Evolutionary conservation across 2,329 filamentous ascomycete species (phyloP).

Genomic region (Aspergillus terreus): DNA sequence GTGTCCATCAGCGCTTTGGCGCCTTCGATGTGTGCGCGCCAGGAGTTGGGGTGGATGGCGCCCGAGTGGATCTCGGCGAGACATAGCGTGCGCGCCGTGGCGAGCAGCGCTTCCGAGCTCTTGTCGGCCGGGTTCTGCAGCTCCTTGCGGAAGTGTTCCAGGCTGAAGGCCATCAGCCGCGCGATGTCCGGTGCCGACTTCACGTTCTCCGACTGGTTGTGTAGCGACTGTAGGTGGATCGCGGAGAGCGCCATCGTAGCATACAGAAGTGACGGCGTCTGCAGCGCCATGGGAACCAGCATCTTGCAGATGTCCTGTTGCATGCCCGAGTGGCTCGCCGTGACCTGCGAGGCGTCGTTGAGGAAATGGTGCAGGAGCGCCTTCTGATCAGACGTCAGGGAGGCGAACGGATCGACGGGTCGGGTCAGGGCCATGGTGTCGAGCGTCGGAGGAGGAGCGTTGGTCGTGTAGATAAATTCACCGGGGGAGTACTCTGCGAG

Average conservation of each 20-base stretch:
- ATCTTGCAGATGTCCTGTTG: conserved; percentile 41
- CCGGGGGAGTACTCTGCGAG: conserved; percentile 36
- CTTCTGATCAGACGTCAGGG: conserved; percentile 33
- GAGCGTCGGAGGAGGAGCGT: conserved; percentile 14
- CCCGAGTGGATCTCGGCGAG: conserved; percentile 43
- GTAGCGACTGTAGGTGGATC: conserved; percentile 38
- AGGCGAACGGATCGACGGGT: conserved; percentile 35
- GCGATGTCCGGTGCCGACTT: conserved; percentile 37
- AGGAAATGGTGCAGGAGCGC: conserved; percentile 40
- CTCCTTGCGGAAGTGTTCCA: conserved; percentile 40
- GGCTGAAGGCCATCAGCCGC: conserved; percentile 37
- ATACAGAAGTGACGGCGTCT: conserved; percentile 41
- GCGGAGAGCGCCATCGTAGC: conserved; percentile 43
- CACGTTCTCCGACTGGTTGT: conserved; percentile 33
- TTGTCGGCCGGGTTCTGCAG: conserved; percentile 30
- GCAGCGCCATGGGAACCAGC: conserved; percentile 43
- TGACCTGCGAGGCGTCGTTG: conserved; percentile 39
- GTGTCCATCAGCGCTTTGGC: conserved; percentile 37
- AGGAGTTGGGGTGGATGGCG: conserved; percentile 37
- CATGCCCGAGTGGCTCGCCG: conserved; percentile 39
- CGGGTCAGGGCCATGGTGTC: conserved; percentile 23
- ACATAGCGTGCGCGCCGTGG: conserved; percentile 42
- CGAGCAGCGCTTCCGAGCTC: conserved; percentile 35
- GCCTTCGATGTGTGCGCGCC: conserved; percentile 43
- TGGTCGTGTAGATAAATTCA: conserved; percentile 38